phyloP scores from a whole-genome alignment of 352 stramenopile species.

The Hyaloperonospora brassicae region DNA sequence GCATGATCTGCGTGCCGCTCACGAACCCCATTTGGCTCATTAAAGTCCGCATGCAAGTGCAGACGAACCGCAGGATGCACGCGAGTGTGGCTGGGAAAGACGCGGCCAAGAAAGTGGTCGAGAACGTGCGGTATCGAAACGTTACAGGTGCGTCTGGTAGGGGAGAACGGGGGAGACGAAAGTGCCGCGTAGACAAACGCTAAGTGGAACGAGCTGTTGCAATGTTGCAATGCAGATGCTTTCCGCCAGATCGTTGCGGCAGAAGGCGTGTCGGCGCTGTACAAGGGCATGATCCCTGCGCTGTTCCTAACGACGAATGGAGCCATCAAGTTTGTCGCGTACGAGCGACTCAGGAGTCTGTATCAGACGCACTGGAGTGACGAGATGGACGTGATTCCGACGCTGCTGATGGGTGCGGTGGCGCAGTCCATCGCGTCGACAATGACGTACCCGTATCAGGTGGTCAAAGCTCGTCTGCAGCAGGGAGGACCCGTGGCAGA shows the following conservation, averaged over 20 bases:
- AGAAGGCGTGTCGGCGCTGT: constrained; percentile 91
- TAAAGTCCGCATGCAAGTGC: constrained; percentile 95
- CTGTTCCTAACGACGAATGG: constrained; percentile 95
- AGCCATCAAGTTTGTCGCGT: constrained; percentile 91
- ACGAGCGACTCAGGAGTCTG: constrained; percentile 59
- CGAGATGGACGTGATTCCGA: constrained; percentile 64
- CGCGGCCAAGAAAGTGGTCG: constrained; percentile 37
- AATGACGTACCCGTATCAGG: constrained; percentile 93
- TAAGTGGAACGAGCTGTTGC: too few relatives aligned
- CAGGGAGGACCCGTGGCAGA: constrained; percentile 70
- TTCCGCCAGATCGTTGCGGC: constrained; percentile 90
- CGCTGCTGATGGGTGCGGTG: constrained; percentile 70
- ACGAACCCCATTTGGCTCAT: constrained; percentile 99
- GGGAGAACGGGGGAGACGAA: neutral
- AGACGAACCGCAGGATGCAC: constrained; percentile 47
- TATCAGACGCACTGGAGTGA: constrained; percentile 54
- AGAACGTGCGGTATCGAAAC: constrained; percentile 59
- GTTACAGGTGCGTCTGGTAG: constrained; percentile 34
- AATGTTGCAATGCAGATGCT: constrained; percentile 64
- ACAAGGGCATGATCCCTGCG: constrained; percentile 92
- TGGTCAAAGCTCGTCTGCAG: constrained; percentile 95
- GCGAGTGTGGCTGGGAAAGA: constrained; percentile 43
- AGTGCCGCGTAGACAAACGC: constrained; percentile 2
- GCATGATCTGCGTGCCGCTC: constrained; percentile 89
- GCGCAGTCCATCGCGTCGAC: constrained; percentile 77